Conservation (phyloP, 2,329 filamentous ascomycete species). For the Alternaria sp. region DNA sequence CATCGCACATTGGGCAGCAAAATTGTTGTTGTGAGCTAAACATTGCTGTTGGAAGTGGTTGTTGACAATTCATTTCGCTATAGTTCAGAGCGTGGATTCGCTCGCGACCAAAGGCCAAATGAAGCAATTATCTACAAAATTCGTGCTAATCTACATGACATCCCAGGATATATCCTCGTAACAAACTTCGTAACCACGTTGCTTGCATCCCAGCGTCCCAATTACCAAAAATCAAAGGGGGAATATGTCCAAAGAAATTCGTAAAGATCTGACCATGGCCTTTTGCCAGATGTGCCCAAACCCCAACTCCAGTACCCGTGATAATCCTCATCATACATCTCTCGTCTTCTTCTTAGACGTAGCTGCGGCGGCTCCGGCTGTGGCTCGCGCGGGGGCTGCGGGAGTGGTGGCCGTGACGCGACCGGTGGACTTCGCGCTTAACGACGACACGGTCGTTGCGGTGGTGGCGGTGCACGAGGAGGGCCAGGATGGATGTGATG, state of each 20-base stretch:
- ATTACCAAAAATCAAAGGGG: conserved; percentile 10
- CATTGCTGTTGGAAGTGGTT: not conserved
- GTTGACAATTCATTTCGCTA: not conserved
- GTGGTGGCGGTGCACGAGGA: conserved; percentile 59
- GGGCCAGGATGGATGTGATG: conserved; percentile 62
- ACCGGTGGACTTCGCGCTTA: conserved; percentile 59
- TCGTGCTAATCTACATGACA: not conserved
- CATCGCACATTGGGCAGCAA: not conserved
- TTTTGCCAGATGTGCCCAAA: not conserved
- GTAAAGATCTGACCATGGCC: conserved; percentile 10
- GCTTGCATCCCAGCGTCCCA: not conserved
- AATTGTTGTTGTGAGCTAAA: not conserved
- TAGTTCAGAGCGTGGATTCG: not conserved
- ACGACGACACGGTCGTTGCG: conserved; percentile 57
- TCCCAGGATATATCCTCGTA: conserved; percentile 9
- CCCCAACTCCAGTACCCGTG: conserved; percentile 1
- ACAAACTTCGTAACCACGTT: not conserved
- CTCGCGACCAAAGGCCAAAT: not conserved
- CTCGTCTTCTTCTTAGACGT: conserved; percentile 31
- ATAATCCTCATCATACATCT: not conserved
- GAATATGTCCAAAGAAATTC: conserved; percentile 28
- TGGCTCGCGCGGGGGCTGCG: conserved; percentile 46
- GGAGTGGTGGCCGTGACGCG: conserved; percentile 52
- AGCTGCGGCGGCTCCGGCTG: conserved; percentile 48
- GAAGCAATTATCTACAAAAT: conserved; percentile 8